phyloP scores from a whole-genome alignment of 768 basidiomycete genomes.

The Jaapia argillacea region DNA sequence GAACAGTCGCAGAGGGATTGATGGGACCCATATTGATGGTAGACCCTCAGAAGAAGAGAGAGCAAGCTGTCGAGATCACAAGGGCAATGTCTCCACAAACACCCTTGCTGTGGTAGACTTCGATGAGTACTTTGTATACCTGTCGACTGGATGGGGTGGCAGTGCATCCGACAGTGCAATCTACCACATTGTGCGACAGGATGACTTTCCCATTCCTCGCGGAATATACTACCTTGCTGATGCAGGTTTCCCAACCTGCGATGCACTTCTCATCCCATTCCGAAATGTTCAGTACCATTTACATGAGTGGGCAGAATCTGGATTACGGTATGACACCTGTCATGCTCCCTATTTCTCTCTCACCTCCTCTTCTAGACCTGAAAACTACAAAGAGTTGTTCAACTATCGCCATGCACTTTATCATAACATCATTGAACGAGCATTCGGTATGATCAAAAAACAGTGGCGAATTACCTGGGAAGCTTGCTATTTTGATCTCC shows the following conservation, averaged over 20 bases:
- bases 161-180: background rate
- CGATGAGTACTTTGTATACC: background rate
- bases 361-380: conserved; percentile 4
- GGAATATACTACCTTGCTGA: conserved; percentile 6
- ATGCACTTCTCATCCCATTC: conserved; percentile 5
- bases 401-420: conserved; percentile 15
- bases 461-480: conserved; percentile 5
- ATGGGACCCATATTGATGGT: background rate
- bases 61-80: background rate
- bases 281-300: conserved; percentile 8
- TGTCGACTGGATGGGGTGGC: background rate
- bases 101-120: background rate
- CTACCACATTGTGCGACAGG: background rate
- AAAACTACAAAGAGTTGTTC: conserved; percentile 14
- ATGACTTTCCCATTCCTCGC: background rate
- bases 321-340: background rate
- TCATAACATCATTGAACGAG: conserved; percentile 15
- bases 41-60: background rate
- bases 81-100: background rate
- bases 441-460: conserved; percentile 15
- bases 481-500: conserved; percentile 6
- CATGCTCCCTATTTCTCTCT: background rate
- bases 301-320: conserved; percentile 3
- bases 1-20: background rate
- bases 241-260: conserved; percentile 5